Conservation (phyloP, 2,329 filamentous ascomycete genomes). For the Colletotrichum truncatum region DNA sequence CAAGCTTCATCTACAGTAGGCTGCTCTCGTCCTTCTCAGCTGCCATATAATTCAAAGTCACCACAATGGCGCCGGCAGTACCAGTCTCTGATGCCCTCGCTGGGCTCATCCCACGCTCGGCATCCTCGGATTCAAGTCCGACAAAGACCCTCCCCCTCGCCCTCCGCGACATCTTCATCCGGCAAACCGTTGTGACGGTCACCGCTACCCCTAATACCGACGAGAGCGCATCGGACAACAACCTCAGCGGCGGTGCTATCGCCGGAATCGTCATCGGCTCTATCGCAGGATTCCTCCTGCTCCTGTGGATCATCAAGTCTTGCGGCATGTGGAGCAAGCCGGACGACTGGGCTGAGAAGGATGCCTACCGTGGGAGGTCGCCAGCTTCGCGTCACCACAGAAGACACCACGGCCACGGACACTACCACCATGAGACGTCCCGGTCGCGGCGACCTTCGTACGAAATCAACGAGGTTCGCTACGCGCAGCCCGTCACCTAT, state of each 20-base stretch:
- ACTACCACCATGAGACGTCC: slow-evolving; percentile 27
- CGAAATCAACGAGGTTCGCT: slow-evolving; percentile 24
- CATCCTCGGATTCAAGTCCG: not conserved
- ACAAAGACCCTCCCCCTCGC: slow-evolving; percentile 7
- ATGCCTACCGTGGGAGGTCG: slow-evolving; percentile 17
- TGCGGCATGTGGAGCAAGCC: slow-evolving; percentile 38
- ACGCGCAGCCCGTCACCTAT: slow-evolving; percentile 23
- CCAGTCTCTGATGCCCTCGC: not conserved
- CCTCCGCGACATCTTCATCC: slow-evolving; percentile 9
- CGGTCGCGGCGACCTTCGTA: slow-evolving; percentile 19
- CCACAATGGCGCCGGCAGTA: slow-evolving; percentile 18
- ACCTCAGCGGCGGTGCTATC: slow-evolving; percentile 57
- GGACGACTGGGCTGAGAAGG: slow-evolving; percentile 11
- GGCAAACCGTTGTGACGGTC: slow-evolving; percentile 43
- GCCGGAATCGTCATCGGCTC: slow-evolving; percentile 61
- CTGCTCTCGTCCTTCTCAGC: not conserved
- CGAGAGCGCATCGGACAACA: slow-evolving; percentile 32
- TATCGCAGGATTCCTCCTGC: slow-evolving; percentile 53
- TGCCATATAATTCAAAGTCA: not conserved
- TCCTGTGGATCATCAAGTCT: slow-evolving; percentile 57
- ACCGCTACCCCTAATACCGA: slow-evolving; percentile 30
- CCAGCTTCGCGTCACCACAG: slow-evolving; percentile 18
- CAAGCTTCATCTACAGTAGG: not conserved
- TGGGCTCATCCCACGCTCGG: not conserved
- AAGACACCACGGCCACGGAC: not conserved